A percentile compares a stretch with the other conserved stretches of the same genome.
phyloP scores from a whole-genome alignment of 2,329 filamentous ascomycete species.

The Cercospora nicotianae region DNA sequence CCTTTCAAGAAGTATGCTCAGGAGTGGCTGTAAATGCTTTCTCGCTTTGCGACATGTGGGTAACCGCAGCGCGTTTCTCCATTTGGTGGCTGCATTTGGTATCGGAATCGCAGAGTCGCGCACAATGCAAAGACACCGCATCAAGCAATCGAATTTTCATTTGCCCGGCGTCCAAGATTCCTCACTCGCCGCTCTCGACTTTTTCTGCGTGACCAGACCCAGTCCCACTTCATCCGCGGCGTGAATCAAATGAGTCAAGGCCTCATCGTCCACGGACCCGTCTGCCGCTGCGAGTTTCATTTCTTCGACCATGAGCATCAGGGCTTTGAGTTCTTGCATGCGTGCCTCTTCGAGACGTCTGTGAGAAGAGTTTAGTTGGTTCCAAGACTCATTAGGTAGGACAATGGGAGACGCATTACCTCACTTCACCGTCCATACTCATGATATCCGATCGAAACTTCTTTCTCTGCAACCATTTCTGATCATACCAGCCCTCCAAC shows the following conservation, averaged over 20 bases:
- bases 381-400: neutral
- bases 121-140: neutral
- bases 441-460: constrained; percentile 11
- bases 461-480: constrained; percentile 16
- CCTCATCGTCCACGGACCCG: constrained; percentile 11
- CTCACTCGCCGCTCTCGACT: neutral
- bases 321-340: constrained; percentile 18
- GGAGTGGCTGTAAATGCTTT: neutral
- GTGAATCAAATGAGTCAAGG: constrained; percentile 12
- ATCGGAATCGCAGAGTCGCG: neutral
- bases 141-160: neutral
- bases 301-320: constrained; percentile 16
- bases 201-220: neutral
- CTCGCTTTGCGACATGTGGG: neutral
- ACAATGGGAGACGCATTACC: neutral
- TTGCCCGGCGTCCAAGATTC: neutral
- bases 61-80: neutral
- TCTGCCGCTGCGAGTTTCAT: constrained; percentile 14
- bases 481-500: constrained; percentile 10
- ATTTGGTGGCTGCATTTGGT: neutral
- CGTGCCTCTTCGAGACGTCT: constrained; percentile 19
- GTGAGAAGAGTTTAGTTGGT: neutral
- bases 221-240: constrained; percentile 21
- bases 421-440: constrained; percentile 15
- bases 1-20: neutral